Base-by-base conservation (phyloP, 176 grass and related monocot genomes). In the Cenchrus fungigraminus region DNA sequence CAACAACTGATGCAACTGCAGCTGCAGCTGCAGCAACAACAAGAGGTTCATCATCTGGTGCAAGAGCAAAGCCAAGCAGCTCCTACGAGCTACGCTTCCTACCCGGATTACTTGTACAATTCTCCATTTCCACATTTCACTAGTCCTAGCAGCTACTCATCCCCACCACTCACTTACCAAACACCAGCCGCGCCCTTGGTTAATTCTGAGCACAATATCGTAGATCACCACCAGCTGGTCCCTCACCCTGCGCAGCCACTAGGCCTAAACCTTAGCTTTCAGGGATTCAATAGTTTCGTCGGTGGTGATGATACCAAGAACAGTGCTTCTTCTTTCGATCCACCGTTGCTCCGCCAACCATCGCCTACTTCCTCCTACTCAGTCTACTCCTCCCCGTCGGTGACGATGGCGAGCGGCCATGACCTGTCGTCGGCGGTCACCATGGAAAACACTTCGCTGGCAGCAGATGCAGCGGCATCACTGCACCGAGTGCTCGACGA, bases 201-300 rank as follows among this genome's bases (percentile, higher is more conserved):
- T 79, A 66, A 57, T 22, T 10, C 87, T 60, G 80, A 84, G 75
- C 86, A 87, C 72, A 68, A 87, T 76, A 68, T 40, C 17, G 63
- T 90, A 16, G 90, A 87, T 83, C 84, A 87, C 15, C 4, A 40
- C 15, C 4, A 40, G 37, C 37, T 90, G 68, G 78, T 79, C 61
- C 89, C 79, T 79, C 88, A 92, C 19, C 91, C 93, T 69, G 73
- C 84, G 19, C 93, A 96, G 34, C 86, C 97, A 25, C 78, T 96
- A 70, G 97, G 97, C 28, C 84, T 99, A 17, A 91, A 99, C 89
- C 84, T 95, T 37, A 96, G 89, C 80, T 90, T 99, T 65, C 91
- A 99, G 64, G 91, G 84, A 19, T 96, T 96, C 80, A 90, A 56
- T 65, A 66, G 54, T 3, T 44, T 45, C 6, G 11, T n/a, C 3